Evolutionary conservation across 257 asterid genomes (phyloP).

Genomic region (Solanum paucissectum): DNA sequence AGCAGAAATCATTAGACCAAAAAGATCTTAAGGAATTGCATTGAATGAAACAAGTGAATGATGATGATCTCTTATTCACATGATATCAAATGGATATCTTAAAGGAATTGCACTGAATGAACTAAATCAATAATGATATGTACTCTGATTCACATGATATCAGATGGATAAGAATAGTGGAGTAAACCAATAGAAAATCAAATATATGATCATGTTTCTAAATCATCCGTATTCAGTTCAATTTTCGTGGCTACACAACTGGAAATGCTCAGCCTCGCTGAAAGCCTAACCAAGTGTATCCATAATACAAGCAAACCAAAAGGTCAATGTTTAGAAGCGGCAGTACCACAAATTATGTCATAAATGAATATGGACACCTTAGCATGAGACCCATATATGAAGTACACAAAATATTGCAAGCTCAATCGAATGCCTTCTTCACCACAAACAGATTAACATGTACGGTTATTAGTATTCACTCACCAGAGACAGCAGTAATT

Average conservation of each 20-base stretch:
- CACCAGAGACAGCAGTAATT: conserved; percentile 59
- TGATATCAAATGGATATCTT: background rate
- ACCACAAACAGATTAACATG: background rate
- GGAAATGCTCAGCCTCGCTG: background rate
- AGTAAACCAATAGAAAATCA: background rate
- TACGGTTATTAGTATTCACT: background rate
- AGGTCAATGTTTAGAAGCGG: background rate
- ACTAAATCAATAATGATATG: background rate
- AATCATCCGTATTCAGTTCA: background rate
- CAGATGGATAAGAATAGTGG: background rate
- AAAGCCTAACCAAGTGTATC: background rate
- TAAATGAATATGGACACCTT: background rate
- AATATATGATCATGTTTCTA: background rate
- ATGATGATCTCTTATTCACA: background rate
- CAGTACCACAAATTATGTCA: background rate
- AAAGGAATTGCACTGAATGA: background rate
- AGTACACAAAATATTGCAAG: background rate
- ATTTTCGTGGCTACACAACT: background rate
- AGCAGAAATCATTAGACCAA: background rate
- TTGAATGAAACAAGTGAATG: background rate
- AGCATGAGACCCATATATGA: background rate
- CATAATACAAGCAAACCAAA: background rate
- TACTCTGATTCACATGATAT: background rate
- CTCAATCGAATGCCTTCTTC: background rate
- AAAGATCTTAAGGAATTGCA: background rate